Evolutionary conservation across 2,329 filamentous ascomycete genomes (phyloP), one percentile per base, ranked within the genome.

Genomic region (Rhexocercosporidium sp.): DNA sequence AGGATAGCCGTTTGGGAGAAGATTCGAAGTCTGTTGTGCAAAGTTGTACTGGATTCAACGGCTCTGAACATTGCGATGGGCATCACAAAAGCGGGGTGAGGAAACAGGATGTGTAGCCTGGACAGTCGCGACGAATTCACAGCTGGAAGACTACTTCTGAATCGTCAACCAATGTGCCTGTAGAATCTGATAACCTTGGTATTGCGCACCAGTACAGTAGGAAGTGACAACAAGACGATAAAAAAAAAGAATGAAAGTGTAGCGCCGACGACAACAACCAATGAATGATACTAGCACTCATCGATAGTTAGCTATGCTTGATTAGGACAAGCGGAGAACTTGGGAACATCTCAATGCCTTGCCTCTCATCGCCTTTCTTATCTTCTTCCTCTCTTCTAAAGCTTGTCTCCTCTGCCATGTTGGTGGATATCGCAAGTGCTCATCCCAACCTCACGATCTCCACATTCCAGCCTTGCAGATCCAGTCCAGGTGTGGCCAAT

Each of bases 1-100:
- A 61, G 22, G 54, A 27, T 29, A 16, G 56, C 56, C 12, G 29
- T 62, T 63, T 61, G 54, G 54, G 56, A 54, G 47, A 65, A 61
- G 56, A 37, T 46, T 27, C 18, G 12, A 56, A 18, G 60, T 20
- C 44, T 39, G 51, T 54, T n/a, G 61, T 64, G 56, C 27, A 37
- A 62, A 64, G 39, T 64, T 37, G 49, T 54, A 54, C 62, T 31
- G 53, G 39, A 39, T n/a, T 18, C 62, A 49, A 59, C 47, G 37
- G 60, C 37, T 25, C 37, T 25, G 9, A 22, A 34, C 56, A 29
- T 51, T 16, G 47, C 31, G 49, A 31, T 27, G 20, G n/a, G 47
- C 18, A 29, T 31, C 56, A 25, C 37, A 46, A 47, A n/a, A 25
- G 37, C 18, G 37, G 57, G 34, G 57, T 46, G 25, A 44, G 8